Conservation (phyloP, 768 basidiomycete species). For the Boletus rufocinnamomeus region DNA sequence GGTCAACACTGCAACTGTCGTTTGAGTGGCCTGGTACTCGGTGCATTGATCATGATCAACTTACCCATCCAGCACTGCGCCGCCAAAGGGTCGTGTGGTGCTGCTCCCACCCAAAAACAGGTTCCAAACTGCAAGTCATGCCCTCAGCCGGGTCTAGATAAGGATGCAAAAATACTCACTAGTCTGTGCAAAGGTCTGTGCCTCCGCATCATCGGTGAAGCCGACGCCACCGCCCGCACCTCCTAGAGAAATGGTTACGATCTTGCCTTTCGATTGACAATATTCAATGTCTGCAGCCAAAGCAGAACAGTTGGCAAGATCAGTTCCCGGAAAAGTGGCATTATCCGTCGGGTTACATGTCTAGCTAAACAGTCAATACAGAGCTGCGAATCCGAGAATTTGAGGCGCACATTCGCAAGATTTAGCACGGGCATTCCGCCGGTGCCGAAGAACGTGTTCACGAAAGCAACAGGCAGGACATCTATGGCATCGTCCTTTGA, state of each 20-base stretch:
- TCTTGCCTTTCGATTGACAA: conserved; percentile 49
- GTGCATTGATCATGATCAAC: conserved; percentile 6
- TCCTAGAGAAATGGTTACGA: conserved; percentile 48
- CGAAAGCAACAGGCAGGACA: conserved; percentile 69
- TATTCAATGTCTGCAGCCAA: conserved; percentile 45
- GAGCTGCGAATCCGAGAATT: background rate
- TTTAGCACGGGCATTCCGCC: conserved; percentile 66
- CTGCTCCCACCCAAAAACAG: conserved; percentile 49
- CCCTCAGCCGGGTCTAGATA: conserved; percentile 2
- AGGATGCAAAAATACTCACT: conserved; percentile 19
- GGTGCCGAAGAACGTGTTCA: conserved; percentile 64
- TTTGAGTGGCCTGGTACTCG: background rate
- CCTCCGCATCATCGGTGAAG: conserved; percentile 41
- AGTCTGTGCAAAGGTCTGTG: conserved; percentile 34
- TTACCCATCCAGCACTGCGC: conserved; percentile 49
- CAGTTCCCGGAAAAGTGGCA: conserved; percentile 43
- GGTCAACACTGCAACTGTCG: conserved; percentile 50
- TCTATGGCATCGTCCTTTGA: conserved; percentile 65
- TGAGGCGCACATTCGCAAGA: conserved; percentile 57
- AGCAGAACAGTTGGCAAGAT: conserved; percentile 41
- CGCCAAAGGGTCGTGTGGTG: conserved; percentile 45
- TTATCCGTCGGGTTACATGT: conserved; percentile 45
- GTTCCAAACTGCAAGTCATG: conserved; percentile 39
- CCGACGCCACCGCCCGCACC: conserved; percentile 44
- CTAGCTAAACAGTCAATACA: conserved; percentile 24